These are phyloP conservation scores for fission yeast (Schizosaccharomyces pombe) DNA, from an alignment of 805 yeast species.

Conservation along the genomic window DNA sequence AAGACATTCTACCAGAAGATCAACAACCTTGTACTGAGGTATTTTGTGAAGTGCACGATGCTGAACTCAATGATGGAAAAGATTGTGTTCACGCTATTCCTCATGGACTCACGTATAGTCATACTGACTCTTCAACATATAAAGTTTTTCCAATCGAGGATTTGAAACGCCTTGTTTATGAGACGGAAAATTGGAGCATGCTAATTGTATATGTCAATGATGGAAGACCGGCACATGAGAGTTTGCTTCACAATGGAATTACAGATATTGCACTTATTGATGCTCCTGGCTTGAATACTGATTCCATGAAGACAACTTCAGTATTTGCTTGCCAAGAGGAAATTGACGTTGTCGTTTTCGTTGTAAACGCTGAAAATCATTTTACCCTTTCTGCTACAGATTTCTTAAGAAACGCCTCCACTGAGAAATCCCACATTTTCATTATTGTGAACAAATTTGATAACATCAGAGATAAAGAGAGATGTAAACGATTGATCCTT, in stretches of 20 bases:
- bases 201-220: slow-evolving; percentile 69
- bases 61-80: slow-evolving; percentile 41
- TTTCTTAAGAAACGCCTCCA: slow-evolving; percentile 71
- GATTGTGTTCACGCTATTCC: slow-evolving; percentile 90
- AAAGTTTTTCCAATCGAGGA: slow-evolving; percentile 29
- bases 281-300: slow-evolving; percentile 91
- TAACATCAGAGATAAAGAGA: slow-evolving; percentile 52
- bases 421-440: slow-evolving; percentile 75
- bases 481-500: slow-evolving; percentile 53
- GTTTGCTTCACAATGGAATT: slow-evolving; percentile 66
- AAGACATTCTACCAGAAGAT: slow-evolving; percentile 71
- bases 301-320: slow-evolving; percentile 80
- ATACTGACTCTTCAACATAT: slow-evolving; percentile 41
- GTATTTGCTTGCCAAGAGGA: slow-evolving; percentile 92
- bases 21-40: slow-evolving; percentile 95
- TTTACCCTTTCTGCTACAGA: slow-evolving; percentile 86
- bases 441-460: slow-evolving; percentile 89
- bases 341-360: slow-evolving; percentile 86
- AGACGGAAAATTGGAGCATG: slow-evolving; percentile 44
- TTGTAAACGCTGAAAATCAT: slow-evolving; percentile 88
- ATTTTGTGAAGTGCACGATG: slow-evolving; percentile 82
- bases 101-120: slow-evolving; percentile 22
- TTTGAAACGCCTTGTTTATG: slow-evolving; percentile 41
- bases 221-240: slow-evolving; percentile 36
- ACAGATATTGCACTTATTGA: slow-evolving; percentile 83